Base-by-base conservation (phyloP, 768 basidiomycete species). In the Pisolithus orientalis region DNA sequence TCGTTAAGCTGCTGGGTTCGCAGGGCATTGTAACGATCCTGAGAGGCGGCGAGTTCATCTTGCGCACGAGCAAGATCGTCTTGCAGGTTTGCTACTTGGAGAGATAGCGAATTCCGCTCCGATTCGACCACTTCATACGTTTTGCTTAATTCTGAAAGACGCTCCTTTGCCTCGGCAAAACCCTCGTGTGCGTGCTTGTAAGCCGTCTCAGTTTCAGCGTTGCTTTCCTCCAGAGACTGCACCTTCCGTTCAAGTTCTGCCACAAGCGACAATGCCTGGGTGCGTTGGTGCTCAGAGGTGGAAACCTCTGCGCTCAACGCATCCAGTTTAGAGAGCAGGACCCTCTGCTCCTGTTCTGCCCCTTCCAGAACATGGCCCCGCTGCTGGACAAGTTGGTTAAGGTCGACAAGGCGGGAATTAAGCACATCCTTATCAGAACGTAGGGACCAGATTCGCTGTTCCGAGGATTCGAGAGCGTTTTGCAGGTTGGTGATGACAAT, bases 1-100 rank as follows among this genome's bases (percentile, higher is more conserved):
- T 74, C 69, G 11, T 80, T 78, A 14, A 90, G 74, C 58, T 88
- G 86, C 52, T 85, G 79, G 60, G 78, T 75, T 61, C 86, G 84
- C 13, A 88, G 77, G 43, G 66, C 64, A 53, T 73, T 78, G 54
- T 86, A 87, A 2, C 84, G 82, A 48, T 63, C 70, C 66, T 88
- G 84, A 0, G 80, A 78, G 24, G 77, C 75, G 2, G 64, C 64
- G 3, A 87, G 68, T 40, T 84, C 83, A 24, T 76, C 67, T 53
- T 80, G 80, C 6, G 74, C 78, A 28, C 57, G 58, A 6, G 71
- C 64, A 13, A 89, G 71, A 55, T 90, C 88, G 34, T 71, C 65
- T 45, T 77, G 75, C n/a, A 88, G 66, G 51, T 87, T 85, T 3
- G 76, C 73, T 32, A 85, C 67, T 61, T 85, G 83, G 10, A 87